phyloP scores from a whole-genome alignment of 306 rosid species.

The Vigna radiata region DNA sequence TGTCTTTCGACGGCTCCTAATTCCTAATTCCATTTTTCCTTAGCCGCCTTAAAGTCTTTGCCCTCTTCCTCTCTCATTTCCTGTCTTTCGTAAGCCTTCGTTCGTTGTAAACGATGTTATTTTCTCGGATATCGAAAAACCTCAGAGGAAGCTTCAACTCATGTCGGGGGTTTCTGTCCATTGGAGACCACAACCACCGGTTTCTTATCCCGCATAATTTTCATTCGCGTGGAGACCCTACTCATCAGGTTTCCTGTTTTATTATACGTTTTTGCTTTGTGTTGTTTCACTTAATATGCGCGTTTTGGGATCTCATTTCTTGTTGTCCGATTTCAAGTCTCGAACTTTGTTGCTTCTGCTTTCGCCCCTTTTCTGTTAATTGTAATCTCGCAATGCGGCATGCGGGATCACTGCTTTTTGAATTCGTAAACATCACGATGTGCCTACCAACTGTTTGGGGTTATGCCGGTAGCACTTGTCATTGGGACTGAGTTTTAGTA shows the following conservation, averaged over 20 bases:
- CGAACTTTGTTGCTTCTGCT: neutral
- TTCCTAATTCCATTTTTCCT: neutral
- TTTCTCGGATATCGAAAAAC: slow-evolving; percentile 64
- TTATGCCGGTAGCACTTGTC: neutral
- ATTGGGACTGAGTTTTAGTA: slow-evolving; percentile 1
- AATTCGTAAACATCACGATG: neutral
- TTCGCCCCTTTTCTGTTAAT: neutral
- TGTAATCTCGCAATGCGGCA: neutral
- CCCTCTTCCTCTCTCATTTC: neutral
- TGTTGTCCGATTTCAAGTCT: slow-evolving; percentile 28
- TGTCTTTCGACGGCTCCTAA: slow-evolving; percentile 8
- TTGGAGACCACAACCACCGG: slow-evolving; percentile 46
- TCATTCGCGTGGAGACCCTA: slow-evolving; percentile 43
- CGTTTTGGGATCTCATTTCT: neutral
- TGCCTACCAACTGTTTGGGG: slow-evolving; percentile 19
- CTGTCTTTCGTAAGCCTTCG: neutral
- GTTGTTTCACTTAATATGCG: neutral
- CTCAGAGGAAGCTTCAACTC: slow-evolving; percentile 54
- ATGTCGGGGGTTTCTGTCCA: slow-evolving; percentile 55
- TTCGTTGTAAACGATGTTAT: slow-evolving; percentile 51
- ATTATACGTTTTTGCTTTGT: neutral
- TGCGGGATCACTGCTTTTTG: slow-evolving; percentile 26
- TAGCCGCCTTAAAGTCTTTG: slow-evolving; percentile 41
- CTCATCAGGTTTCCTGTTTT: slow-evolving; percentile 53
- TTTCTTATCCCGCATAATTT: slow-evolving; percentile 33